phyloP scores from a whole-genome alignment of 176 grass and related monocot genomes.

The Ananas comosus region DNA sequence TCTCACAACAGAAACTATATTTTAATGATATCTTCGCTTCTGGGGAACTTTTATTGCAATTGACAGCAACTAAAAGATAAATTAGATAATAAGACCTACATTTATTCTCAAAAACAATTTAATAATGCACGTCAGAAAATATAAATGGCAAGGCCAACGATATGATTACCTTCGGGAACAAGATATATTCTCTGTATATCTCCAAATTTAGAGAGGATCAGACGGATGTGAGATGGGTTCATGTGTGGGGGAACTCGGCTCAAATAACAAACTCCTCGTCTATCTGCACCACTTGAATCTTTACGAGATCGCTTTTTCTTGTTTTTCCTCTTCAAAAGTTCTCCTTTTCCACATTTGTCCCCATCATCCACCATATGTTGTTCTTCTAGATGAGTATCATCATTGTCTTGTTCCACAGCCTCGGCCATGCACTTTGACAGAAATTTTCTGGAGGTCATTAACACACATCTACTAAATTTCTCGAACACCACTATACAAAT shows the following conservation, averaged over 20 bases:
- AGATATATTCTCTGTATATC: slow-evolving; percentile 86
- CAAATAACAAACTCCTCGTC: slow-evolving; percentile 77
- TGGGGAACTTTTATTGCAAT: too few species aligned
- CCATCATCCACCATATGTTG: neutral
- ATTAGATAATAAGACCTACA: too few species aligned
- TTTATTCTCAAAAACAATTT: too few species aligned
- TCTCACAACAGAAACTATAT: too few species aligned
- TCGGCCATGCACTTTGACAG: neutral
- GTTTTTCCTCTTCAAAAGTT: neutral
- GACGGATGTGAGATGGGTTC: slow-evolving; percentile 83
- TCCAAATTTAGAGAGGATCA: slow-evolving; percentile 77
- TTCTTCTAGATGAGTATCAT: neutral
- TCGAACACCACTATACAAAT: neutral
- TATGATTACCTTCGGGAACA: slow-evolving; percentile 54
- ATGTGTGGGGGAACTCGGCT: slow-evolving; percentile 87
- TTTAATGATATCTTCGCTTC: too few species aligned
- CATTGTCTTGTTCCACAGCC: neutral
- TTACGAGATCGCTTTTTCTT: slow-evolving; percentile 29
- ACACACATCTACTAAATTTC: neutral
- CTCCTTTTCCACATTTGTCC: slow-evolving; percentile 14
- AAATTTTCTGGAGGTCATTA: neutral
- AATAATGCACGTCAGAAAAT: too few species aligned
- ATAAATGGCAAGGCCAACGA: neutral
- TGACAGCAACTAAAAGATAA: too few species aligned
- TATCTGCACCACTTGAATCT: slow-evolving; percentile 23